phyloP scores from a whole-genome alignment of 768 basidiomycete genomes.

The Auriscalpium orientale region DNA sequence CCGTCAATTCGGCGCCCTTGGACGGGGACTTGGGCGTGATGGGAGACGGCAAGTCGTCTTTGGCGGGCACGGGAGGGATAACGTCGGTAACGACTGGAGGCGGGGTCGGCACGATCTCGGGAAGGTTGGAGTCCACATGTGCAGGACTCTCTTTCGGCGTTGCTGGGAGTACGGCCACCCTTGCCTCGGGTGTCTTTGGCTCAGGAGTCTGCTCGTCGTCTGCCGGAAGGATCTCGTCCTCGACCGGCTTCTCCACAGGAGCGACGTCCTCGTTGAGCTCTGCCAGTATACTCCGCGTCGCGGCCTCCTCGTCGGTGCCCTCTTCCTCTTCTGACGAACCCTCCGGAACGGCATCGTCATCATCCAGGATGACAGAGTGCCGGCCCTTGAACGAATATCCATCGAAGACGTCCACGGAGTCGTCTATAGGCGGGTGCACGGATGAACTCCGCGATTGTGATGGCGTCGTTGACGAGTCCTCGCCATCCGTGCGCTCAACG shows the following conservation, averaged over 20 bases:
- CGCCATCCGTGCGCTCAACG: slow-evolving; percentile 63
- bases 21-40: slow-evolving; percentile 2
- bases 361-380: slow-evolving; percentile 71
- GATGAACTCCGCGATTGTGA: slow-evolving; percentile 76
- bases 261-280: slow-evolving; percentile 9
- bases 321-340: slow-evolving; percentile 37
- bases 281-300: slow-evolving; percentile 11
- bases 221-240: slow-evolving; percentile 24
- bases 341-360: slow-evolving; percentile 55
- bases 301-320: slow-evolving; percentile 26
- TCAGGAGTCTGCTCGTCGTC: slow-evolving; percentile 34
- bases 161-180: slow-evolving; percentile 29
- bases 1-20: slow-evolving; percentile 5
- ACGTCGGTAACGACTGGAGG: slow-evolving; percentile 2
- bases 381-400: slow-evolving; percentile 92
- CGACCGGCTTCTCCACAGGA: background rate
- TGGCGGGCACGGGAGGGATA: slow-evolving; percentile 6
- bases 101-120: slow-evolving; percentile 4
- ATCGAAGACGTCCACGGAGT: slow-evolving; percentile 76
- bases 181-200: slow-evolving; percentile 73
- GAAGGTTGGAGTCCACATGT: background rate
- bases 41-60: slow-evolving; percentile 3
- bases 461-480: slow-evolving; percentile 71
- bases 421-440: slow-evolving; percentile 42
- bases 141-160: slow-evolving; percentile 5